These are phyloP conservation scores for Colletotrichum shisoi DNA, from an alignment of 2,329 filamentous ascomycete species.

Conservation along the genomic window DNA sequence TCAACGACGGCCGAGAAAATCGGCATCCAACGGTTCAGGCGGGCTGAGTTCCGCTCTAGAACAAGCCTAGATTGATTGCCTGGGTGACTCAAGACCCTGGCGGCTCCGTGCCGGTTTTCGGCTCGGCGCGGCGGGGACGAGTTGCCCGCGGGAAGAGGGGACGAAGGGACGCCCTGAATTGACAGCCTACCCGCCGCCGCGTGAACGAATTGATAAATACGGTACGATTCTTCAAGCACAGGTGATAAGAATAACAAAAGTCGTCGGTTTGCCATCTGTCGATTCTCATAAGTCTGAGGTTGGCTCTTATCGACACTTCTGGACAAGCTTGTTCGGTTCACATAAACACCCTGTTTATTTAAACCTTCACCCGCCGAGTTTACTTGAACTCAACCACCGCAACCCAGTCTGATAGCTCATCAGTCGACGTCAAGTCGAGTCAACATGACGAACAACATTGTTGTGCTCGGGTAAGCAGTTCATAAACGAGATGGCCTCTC, in stretches of 20 bases:
- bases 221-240: slow-evolving; percentile 13
- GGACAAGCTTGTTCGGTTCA: background rate
- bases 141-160: slow-evolving; percentile 33
- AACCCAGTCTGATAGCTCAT: background rate
- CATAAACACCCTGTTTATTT: background rate
- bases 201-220: slow-evolving; percentile 9
- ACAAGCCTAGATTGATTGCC: background rate
- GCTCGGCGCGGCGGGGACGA: slow-evolving; percentile 23
- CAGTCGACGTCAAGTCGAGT: background rate
- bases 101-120: slow-evolving; percentile 37
- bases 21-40: background rate
- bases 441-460: slow-evolving; percentile 62
- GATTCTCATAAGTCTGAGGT: background rate
- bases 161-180: slow-evolving; percentile 14
- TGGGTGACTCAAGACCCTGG: slow-evolving; percentile 7
- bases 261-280: background rate
- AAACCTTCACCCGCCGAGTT: background rate
- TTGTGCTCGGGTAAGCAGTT: slow-evolving; percentile 50
- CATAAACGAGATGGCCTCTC: too few relatives aligned
- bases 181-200: background rate
- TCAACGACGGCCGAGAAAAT: background rate
- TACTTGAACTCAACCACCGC: background rate
- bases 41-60: slow-evolving; percentile 16
- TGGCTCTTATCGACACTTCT: background rate
- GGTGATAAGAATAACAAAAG: slow-evolving; percentile 1